Conservation (phyloP, 768 basidiomycete species). For the Kwoniella dejecticola region DNA sequence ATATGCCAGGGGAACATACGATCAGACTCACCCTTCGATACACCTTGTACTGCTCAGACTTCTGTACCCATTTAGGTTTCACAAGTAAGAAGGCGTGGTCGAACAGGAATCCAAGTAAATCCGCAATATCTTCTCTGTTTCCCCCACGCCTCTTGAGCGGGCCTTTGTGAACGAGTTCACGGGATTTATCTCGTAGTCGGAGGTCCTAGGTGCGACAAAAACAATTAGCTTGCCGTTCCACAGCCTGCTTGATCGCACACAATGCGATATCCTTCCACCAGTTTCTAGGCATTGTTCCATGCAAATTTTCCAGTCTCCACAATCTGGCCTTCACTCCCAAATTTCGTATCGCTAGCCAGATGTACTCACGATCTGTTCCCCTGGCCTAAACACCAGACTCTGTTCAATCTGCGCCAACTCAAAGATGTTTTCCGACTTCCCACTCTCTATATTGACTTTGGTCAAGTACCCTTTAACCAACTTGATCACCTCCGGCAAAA, state of each 20-base stretch:
- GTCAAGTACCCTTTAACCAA: constrained; percentile 78
- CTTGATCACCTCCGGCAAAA: constrained; percentile 73
- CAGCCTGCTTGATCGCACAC: too few species aligned
- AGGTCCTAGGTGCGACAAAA: constrained; percentile 65
- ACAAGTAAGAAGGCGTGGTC: constrained; percentile 96
- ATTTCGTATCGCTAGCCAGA: too few species aligned
- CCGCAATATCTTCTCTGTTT: constrained; percentile 71
- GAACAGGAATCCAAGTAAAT: constrained; percentile 90
- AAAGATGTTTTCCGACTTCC: constrained; percentile 94
- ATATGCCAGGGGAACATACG: neutral
- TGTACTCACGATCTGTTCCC: constrained; percentile 82
- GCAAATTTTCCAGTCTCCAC: too few species aligned
- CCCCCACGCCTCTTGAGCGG: constrained; percentile 79
- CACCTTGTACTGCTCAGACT: constrained; percentile 88
- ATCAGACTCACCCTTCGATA: constrained; percentile 75
- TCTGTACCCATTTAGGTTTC: constrained; percentile 73
- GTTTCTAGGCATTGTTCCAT: too few species aligned
- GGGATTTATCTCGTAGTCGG: constrained; percentile 78
- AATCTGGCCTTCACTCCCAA: too few species aligned
- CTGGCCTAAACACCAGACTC: constrained; percentile 84
- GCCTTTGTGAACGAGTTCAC: constrained; percentile 90
- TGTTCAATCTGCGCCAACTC: constrained; percentile 90
- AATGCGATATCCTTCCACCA: too few species aligned
- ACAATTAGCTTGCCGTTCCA: constrained; percentile 25
- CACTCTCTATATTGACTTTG: constrained; percentile 89